A percentile compares a stretch with the other conserved stretches of the same genome.
phyloP scores from a whole-genome alignment of 805 yeast species.

The Candida ascalaphidarum region DNA sequence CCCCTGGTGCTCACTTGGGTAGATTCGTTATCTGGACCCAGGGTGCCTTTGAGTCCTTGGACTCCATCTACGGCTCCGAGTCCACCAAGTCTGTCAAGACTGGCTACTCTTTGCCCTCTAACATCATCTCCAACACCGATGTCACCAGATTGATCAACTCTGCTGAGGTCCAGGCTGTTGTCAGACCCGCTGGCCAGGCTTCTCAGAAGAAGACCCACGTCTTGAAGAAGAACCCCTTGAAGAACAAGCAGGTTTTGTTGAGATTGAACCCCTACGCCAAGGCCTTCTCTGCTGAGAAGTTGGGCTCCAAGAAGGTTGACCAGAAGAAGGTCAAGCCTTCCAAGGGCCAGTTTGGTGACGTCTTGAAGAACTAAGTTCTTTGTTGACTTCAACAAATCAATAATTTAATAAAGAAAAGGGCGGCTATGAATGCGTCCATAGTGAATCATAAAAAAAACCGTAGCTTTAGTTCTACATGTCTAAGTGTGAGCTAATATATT shows the following conservation, averaged over 20 bases:
- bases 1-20: slow-evolving; percentile 99
- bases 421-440: too few relatives aligned
- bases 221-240: slow-evolving; percentile 80
- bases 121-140: slow-evolving; percentile 93
- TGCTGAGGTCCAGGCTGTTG: slow-evolving; percentile 96
- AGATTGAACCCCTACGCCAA: slow-evolving; percentile 99
- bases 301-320: slow-evolving; percentile 75
- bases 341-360: slow-evolving; percentile 60
- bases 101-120: slow-evolving; percentile 86
- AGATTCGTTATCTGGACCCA: slow-evolving; percentile 99
- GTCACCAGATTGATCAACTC: slow-evolving; percentile 97
- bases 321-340: slow-evolving; percentile 57
- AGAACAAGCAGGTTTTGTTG: slow-evolving; percentile 97
- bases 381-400: neutral
- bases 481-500: too few relatives aligned
- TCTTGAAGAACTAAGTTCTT: slow-evolving; percentile 43
- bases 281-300: slow-evolving; percentile 88
- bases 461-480: too few relatives aligned
- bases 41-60: slow-evolving; percentile 94
- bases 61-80: slow-evolving; percentile 95
- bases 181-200: slow-evolving; percentile 93
- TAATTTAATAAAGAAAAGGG: too few relatives aligned
- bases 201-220: slow-evolving; percentile 97
- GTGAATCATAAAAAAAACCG: too few relatives aligned
- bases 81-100: slow-evolving; percentile 76